Conservation (phyloP, 75 land plant genomes). For the Azolla pinnata region DNA sequence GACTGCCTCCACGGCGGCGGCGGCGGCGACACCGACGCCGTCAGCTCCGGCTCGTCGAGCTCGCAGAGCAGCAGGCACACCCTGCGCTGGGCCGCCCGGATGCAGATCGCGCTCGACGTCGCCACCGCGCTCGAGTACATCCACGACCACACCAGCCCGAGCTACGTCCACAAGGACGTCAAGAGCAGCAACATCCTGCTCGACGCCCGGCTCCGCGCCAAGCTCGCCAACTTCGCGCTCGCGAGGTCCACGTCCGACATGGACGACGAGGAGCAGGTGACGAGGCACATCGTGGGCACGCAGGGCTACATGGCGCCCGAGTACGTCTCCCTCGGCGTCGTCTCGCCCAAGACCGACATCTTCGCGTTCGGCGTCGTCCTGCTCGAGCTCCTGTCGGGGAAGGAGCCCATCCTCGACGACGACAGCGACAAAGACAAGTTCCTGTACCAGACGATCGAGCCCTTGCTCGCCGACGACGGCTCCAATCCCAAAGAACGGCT, state of each 20-base stretch:
- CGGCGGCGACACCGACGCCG: constrained; percentile 36
- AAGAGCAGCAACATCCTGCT: constrained; percentile 86
- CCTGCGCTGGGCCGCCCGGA: constrained; percentile 50
- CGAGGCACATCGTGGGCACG: constrained; percentile 80
- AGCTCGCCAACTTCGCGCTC: constrained; percentile 84
- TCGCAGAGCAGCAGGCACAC: constrained; percentile 6
- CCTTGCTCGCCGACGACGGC: constrained; percentile 13
- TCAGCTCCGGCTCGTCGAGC: constrained; percentile 19
- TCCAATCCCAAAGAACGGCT: constrained; percentile 30
- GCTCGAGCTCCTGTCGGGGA: constrained; percentile 71
- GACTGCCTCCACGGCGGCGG: constrained; percentile 46
- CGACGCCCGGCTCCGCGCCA: constrained; percentile 62
- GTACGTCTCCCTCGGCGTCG: constrained; percentile 61
- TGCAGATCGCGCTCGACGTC: constrained; percentile 73
- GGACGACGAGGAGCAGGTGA: constrained; percentile 25
- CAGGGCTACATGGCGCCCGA: constrained; percentile 86
- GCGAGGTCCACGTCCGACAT: constrained; percentile 55
- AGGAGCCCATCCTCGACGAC: constrained; percentile 30
- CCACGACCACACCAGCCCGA: constrained; percentile 84
- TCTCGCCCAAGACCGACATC: constrained; percentile 72
- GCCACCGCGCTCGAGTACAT: constrained; percentile 89
- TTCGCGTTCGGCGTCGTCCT: constrained; percentile 85
- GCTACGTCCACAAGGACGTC: constrained; percentile 84
- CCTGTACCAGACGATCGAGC: constrained; percentile 27
- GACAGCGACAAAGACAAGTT: constrained; percentile 29